These are phyloP conservation scores for Starmera caribaea DNA, from an alignment of 805 yeast species.

Conservation along the genomic window DNA sequence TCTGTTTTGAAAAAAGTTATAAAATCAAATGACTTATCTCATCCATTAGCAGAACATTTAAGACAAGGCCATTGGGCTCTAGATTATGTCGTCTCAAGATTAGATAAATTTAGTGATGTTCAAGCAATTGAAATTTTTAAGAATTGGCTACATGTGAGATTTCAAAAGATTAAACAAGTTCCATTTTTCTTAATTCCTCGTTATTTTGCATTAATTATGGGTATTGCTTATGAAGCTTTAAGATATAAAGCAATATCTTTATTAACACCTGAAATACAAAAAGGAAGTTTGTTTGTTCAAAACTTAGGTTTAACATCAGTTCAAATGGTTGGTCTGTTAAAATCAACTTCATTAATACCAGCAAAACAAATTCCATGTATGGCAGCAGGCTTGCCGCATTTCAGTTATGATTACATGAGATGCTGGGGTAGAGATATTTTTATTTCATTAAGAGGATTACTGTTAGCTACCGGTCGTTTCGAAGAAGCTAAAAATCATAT, in stretches of 20 bases:
- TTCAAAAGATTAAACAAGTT: constrained; percentile 48
- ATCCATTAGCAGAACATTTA: constrained; percentile 72
- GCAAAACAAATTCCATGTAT: constrained; percentile 52
- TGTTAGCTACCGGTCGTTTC: constrained; percentile 66
- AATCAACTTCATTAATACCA: constrained; percentile 70
- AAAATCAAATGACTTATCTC: constrained; percentile 66
- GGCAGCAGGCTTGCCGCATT: constrained; percentile 97
- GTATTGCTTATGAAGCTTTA: constrained; percentile 77
- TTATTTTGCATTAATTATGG: constrained; percentile 75
- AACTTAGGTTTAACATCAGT: constrained; percentile 71
- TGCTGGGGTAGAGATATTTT: constrained; percentile 99
- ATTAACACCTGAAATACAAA: constrained; percentile 44
- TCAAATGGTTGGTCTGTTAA: constrained; percentile 74
- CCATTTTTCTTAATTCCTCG: constrained; percentile 83
- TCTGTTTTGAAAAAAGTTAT: constrained; percentile 56
- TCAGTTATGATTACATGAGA: constrained; percentile 84
- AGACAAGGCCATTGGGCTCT: constrained; percentile 86
- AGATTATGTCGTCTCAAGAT: constrained; percentile 58
- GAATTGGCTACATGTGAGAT: constrained; percentile 60
- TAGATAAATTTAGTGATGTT: constrained; percentile 40
- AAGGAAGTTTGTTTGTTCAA: constrained; percentile 67
- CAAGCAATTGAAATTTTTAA: constrained; percentile 45
- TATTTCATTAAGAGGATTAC: constrained; percentile 73
- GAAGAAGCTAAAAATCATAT: constrained; percentile 79
- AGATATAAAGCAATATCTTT: constrained; percentile 53